phyloP scores from a whole-genome alignment of 2,329 filamentous ascomycete species.

The Stagonosporopsis cucurbitacearum region DNA sequence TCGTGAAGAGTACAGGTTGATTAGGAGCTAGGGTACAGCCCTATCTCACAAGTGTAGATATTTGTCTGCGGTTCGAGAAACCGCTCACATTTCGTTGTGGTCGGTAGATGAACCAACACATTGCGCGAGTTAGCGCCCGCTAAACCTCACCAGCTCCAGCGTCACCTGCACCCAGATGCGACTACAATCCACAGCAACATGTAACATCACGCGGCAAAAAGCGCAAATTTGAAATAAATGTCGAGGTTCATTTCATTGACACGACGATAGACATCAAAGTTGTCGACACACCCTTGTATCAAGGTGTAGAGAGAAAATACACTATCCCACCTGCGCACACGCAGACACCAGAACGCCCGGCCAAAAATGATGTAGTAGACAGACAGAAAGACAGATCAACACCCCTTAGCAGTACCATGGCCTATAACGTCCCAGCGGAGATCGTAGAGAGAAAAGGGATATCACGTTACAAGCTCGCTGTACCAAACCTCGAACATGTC shows the following conservation, averaged over 20 bases:
- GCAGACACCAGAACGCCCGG: slow-evolving; percentile 33
- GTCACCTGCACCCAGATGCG: not conserved
- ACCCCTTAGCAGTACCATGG: slow-evolving; percentile 23
- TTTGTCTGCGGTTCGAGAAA: not conserved
- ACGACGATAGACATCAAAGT: slow-evolving; percentile 18
- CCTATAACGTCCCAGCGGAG: slow-evolving; percentile 16
- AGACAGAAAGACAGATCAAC: slow-evolving; percentile 23
- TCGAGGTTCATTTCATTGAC: slow-evolving; percentile 12
- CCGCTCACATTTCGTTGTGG: not conserved
- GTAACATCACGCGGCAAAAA: slow-evolving; percentile 1
- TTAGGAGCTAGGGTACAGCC: too few relatives aligned
- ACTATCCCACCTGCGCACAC: slow-evolving; percentile 6
- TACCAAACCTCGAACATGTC: slow-evolving; percentile 3
- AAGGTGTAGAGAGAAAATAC: slow-evolving; percentile 6
- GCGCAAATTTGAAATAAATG: slow-evolving; percentile 10
- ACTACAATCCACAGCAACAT: slow-evolving; percentile 9
- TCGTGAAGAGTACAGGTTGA: too few relatives aligned
- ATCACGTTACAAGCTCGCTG: slow-evolving; percentile 37
- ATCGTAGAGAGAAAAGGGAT: slow-evolving; percentile 37
- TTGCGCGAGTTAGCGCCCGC: not conserved
- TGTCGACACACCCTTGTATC: slow-evolving; percentile 1
- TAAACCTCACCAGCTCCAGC: not conserved
- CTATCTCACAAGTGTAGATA: too few relatives aligned
- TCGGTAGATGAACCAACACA: not conserved
- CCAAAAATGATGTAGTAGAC: slow-evolving; percentile 33